phyloP scores from a whole-genome alignment of 2,329 filamentous ascomycete genomes.

The Lachnellula cervina region DNA sequence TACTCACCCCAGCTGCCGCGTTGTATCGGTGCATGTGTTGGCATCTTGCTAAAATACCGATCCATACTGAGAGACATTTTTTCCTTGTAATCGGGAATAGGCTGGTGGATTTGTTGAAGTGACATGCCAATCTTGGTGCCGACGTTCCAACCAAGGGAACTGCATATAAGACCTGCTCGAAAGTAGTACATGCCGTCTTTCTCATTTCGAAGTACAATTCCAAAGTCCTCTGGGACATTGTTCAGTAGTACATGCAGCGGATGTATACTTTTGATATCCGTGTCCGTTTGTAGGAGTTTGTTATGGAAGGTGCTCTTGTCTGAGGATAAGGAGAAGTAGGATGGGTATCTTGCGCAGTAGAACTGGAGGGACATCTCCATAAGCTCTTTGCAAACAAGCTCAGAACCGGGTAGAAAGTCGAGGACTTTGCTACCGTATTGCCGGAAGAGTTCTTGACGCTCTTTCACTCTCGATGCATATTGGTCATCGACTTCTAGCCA shows the following conservation, averaged over 20 bases:
- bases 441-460: conserved; percentile 61
- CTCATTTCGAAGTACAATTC: conserved; percentile 67
- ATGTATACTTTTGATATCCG: conserved; percentile 55
- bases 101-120: conserved; percentile 65
- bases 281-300: conserved; percentile 56
- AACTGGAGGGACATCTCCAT: conserved; percentile 87
- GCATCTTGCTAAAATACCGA: conserved; percentile 73
- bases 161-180: conserved; percentile 73
- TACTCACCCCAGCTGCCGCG: conserved; percentile 69
- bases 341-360: conserved; percentile 70
- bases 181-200: conserved; percentile 68
- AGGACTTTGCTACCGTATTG: conserved; percentile 62
- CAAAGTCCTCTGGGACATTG: conserved; percentile 82
- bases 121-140: conserved; percentile 66
- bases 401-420: conserved; percentile 65
- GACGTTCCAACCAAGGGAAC: conserved; percentile 74
- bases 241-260: conserved; percentile 68
- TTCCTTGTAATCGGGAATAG: conserved; percentile 77
- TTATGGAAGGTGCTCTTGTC: conserved; percentile 61
- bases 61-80: conserved; percentile 90
- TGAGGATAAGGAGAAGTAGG: conserved; percentile 59
- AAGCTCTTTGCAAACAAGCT: conserved; percentile 76
- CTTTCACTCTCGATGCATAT: conserved; percentile 61
- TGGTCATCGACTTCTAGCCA: conserved; percentile 83
- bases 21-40: conserved; percentile 70